Evolutionary conservation across 2,329 filamentous ascomycete genomes (phyloP), one percentile per base, ranked within the genome.

Genomic region (Microcyclospora pomicola): DNA sequence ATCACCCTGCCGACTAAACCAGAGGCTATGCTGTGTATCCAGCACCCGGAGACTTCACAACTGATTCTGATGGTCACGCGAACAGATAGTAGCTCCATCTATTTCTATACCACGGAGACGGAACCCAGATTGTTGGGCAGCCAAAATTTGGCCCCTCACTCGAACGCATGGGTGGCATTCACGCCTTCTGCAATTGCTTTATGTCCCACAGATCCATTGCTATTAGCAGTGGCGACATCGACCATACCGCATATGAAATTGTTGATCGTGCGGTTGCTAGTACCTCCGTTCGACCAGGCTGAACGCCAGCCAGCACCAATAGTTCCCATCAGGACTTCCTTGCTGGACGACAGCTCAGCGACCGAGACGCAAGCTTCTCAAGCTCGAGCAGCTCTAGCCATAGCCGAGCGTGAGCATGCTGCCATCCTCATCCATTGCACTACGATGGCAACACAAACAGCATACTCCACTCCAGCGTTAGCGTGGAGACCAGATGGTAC

Each of bases 121-220:
- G 48, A 58, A 37, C 57, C 65, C 35, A 48, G 50, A 16, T 58
- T 71, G 7, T 56, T 73, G 3, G 73, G 72, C 15, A 65, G 63
- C 41, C 74, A 78, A 46, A 77, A 77, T 44, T 63, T 78, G 2
- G 72, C 74, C 7, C 74, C 74, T 1, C 67, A 74, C 48, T 75
- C 72, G 2, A 77, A 72, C 49, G 66, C 73, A n/a, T 79, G 75
- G 75, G 58, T 75, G 11, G 65, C 72, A 2, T 79, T 78, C 50
- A 75, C 73, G 0, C 74, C 75, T 0, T 69, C 71, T 6, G 67
- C 68, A 33, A 59, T 80, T 14, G 67, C 71, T 7, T 51, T 72
- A 2, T 72, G 64, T 40, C 75, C 75, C 0, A 64, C 59, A 2
- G 69, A 78, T 46, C 58, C 68, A 1, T 62, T 62, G 3, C 51